phyloP scores from a whole-genome alignment of 257 asterid species.

The Voacanga thouarsii region DNA sequence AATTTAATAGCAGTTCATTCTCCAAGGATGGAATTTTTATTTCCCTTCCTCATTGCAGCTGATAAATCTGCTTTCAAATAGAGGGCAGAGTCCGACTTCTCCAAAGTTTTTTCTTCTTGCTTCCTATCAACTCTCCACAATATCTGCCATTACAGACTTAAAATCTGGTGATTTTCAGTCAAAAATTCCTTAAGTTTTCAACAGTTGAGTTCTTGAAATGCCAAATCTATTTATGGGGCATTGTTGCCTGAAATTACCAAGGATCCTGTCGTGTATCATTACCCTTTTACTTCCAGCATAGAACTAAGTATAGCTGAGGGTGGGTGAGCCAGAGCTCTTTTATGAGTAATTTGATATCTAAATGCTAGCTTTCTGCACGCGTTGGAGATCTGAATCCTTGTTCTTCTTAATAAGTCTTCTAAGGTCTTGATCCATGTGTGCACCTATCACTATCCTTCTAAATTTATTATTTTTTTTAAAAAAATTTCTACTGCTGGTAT shows the following conservation, averaged over 20 bases:
- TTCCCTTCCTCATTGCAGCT: neutral
- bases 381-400: neutral
- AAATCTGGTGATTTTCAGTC: neutral
- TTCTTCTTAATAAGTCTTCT: neutral
- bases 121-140: neutral
- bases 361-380: neutral
- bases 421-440: neutral
- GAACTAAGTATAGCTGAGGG: neutral
- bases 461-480: neutral
- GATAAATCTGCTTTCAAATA: neutral
- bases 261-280: neutral
- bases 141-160: neutral
- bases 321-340: neutral
- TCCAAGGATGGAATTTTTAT: neutral
- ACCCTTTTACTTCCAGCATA: neutral
- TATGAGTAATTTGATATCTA: conserved; percentile 3
- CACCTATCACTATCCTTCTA: neutral
- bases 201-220: neutral
- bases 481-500: neutral
- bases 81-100: neutral
- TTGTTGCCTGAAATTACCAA: neutral
- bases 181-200: neutral
- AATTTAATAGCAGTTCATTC: neutral
- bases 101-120: neutral
- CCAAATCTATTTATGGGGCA: neutral